Percentiles rank a stretch among this genome's conserved stretches.
These are phyloP conservation scores for Fomitopsis schrenkii DNA, from an alignment of 1,284 basidiomycete genomes.

Conservation along the genomic window DNA sequence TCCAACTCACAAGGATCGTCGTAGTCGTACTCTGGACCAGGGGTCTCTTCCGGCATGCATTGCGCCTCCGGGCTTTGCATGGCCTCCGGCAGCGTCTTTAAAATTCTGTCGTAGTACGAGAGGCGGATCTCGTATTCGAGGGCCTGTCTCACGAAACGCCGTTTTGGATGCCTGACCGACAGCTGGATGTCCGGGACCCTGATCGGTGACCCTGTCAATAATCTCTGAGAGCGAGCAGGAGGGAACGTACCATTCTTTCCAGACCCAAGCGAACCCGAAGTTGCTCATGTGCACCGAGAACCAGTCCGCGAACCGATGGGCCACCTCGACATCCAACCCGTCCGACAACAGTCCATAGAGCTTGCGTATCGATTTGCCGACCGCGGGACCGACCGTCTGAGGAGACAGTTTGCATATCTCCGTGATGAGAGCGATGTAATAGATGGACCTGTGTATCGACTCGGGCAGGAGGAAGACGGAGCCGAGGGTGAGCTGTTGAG, in stretches of 20 bases:
- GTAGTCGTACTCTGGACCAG: constrained; percentile 83
- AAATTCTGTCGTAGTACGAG: constrained; percentile 91
- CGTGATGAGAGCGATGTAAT: constrained; percentile 87
- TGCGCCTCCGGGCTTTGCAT: constrained; percentile 68
- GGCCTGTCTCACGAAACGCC: constrained; percentile 84
- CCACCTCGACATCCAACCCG: constrained; percentile 82
- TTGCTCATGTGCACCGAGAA: constrained; percentile 96
- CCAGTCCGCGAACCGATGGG: constrained; percentile 88
- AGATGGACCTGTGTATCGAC: constrained; percentile 75
- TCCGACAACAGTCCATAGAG: constrained; percentile 76
- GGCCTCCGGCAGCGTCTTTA: constrained; percentile 82
- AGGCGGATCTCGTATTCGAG: constrained; percentile 90
- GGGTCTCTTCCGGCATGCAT: constrained; percentile 71
- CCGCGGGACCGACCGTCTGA: constrained; percentile 89
- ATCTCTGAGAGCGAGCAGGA: background rate
- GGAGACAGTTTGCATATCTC: constrained; percentile 94
- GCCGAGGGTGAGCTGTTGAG: constrained; percentile 65
- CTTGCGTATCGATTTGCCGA: constrained; percentile 91
- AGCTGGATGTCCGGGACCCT: constrained; percentile 87
- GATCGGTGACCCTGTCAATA: constrained; percentile 1
- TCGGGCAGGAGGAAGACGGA: constrained; percentile 77
- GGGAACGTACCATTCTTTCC: constrained; percentile 90
- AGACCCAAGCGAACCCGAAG: constrained; percentile 99
- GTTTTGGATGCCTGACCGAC: constrained; percentile 75
- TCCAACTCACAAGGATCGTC: constrained; percentile 50